Base-by-base conservation (phyloP, 139 green algal genomes). In the Coccomyxa sp. region DNA sequence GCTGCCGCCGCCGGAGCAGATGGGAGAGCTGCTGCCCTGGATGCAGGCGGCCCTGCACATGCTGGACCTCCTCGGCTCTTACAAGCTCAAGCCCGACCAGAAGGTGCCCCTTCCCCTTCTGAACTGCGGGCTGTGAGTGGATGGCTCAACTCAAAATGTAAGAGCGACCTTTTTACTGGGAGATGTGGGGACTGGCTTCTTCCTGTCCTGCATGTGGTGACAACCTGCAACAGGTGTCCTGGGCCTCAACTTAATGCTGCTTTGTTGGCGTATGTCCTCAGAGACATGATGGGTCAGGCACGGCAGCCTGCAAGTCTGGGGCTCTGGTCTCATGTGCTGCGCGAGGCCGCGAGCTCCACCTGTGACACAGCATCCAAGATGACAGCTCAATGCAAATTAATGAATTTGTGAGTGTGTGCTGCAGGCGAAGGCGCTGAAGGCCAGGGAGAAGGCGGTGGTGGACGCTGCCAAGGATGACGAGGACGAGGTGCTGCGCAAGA, bases 1-100 rank as follows among this genome's bases (percentile, higher is more conserved):
- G 27, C 44, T 90, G 81, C 86, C 86, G 6, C 74, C 74, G 1
- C 7, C 22, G 5, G 68, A 73, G 7, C 50, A 74, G 14, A 82
- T 82, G 78, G 44, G 78, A 37, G 71, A 82, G 7, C 40, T 82
- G 24, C 41, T 10, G 14, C 35, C 33, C n/a, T 35, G 70, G 64
- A 77, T 83, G 44, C 64, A 35, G 34, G 68, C 41, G 22, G 50
- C 74, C 8, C 35, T 75, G 41, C n/a, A 68, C 9, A 77, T 80
- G 16, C 73, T 83, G n/a, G 79, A 83, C 38, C 54, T 77, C 7
- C 55, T 81, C 2, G 76, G 76, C 31, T 41, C 33, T 10, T 75
- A 76, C 39, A 73, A 81, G 64, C 68, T 70, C 34, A 35, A 68
- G 39, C 64, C 68, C 9, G 76, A 81, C 2, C 64, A 74, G 40